Conservation (phyloP, 2,329 filamentous ascomycete genomes). For the Fusarium chaquense region DNA sequence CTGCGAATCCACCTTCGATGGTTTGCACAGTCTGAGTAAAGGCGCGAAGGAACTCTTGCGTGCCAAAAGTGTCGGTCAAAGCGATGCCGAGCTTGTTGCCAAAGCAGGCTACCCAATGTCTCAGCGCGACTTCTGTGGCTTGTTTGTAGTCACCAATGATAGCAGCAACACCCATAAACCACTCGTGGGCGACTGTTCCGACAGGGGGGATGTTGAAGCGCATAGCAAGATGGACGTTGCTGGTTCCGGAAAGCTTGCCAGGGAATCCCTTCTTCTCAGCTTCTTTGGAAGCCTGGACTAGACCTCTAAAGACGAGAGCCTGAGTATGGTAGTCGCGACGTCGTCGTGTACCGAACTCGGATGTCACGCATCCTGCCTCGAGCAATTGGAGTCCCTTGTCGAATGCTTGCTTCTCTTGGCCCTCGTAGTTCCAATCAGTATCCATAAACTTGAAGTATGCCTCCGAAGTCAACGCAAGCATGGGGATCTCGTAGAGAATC, state of each 20-base stretch:
- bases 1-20: slow-evolving; percentile 56
- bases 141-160: slow-evolving; percentile 86
- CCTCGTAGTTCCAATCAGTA: slow-evolving; percentile 88
- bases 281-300: slow-evolving; percentile 82
- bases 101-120: slow-evolving; percentile 92
- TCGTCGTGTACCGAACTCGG: slow-evolving; percentile 92
- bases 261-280: slow-evolving; percentile 71
- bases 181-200: slow-evolving; percentile 93
- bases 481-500: slow-evolving; percentile 96
- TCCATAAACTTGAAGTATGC: slow-evolving; percentile 98
- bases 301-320: slow-evolving; percentile 86
- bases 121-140: slow-evolving; percentile 85
- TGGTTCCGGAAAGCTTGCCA: slow-evolving; percentile 87
- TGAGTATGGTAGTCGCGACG: slow-evolving; percentile 96
- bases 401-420: slow-evolving; percentile 87
- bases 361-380: slow-evolving; percentile 86
- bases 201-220: slow-evolving; percentile 86
- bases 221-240: slow-evolving; percentile 98
- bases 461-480: slow-evolving; percentile 91
- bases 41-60: slow-evolving; percentile 84
- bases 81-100: slow-evolving; percentile 88
- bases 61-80: slow-evolving; percentile 96
- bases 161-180: slow-evolving; percentile 99
- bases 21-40: slow-evolving; percentile 76
- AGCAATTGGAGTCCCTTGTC: slow-evolving; percentile 83